Conservation (phyloP, 345 rosid genomes). For the rapeseed (Brassica napus) region DNA sequence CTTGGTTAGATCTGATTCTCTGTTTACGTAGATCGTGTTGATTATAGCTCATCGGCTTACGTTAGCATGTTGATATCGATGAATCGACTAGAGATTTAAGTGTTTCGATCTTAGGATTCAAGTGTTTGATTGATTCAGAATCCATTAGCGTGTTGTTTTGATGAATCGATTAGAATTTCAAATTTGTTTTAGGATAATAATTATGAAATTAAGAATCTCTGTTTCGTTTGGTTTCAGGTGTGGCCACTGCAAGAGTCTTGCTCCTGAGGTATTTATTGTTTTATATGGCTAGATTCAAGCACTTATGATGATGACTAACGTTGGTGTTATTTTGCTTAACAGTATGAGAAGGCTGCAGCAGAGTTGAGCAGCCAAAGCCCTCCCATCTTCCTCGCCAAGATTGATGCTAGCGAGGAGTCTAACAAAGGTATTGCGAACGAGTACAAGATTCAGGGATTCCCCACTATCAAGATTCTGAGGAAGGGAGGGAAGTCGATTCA, state of each 20-base stretch:
- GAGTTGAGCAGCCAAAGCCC: constrained; percentile 65
- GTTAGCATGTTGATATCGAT: not conserved
- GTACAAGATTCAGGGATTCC: constrained; percentile 76
- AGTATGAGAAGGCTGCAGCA: constrained; percentile 97
- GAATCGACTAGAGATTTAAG: not conserved
- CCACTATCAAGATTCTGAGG: constrained; percentile 81
- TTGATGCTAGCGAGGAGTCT: constrained; percentile 77
- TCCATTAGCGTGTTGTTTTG: not conserved
- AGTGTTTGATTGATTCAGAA: not conserved
- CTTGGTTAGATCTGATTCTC: constrained; percentile 57
- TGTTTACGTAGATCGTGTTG: not conserved
- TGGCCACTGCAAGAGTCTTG: constrained; percentile 91
- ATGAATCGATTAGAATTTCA: not conserved
- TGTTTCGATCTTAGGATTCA: not conserved
- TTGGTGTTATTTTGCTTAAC: constrained; percentile 11
- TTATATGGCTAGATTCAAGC: not conserved
- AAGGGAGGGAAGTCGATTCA: constrained; percentile 79
- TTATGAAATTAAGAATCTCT: not conserved
- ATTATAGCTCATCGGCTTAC: constrained; percentile 1
- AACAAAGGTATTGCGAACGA: constrained; percentile 64
- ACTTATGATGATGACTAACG: not conserved
- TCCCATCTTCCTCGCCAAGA: constrained; percentile 73
- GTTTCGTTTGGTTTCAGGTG: constrained; percentile 55
- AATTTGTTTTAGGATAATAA: not conserved
- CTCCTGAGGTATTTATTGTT: constrained; percentile 74